Percentiles rank a stretch among this genome's conserved stretches.
Conservation (phyloP, 1,284 basidiomycete species). For the Phellopilus nigrolimitatus region DNA sequence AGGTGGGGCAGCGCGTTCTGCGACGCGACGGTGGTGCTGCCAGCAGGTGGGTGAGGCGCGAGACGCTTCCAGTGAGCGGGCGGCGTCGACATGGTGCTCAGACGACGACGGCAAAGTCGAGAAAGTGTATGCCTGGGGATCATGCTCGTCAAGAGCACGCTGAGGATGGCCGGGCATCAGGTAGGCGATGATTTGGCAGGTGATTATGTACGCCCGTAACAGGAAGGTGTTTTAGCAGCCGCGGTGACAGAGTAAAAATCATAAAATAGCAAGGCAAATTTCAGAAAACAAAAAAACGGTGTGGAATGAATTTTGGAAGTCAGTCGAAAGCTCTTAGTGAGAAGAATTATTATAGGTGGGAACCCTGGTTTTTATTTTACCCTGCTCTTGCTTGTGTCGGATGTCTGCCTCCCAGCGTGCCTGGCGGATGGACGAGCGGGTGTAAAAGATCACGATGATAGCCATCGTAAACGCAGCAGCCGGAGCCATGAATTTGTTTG, state of each 20-base stretch:
- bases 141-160: conserved; percentile 13
- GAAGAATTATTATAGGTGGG: background rate
- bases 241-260: no score
- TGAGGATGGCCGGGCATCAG: background rate
- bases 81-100: conserved; percentile 15
- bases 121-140: conserved; percentile 1
- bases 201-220: background rate
- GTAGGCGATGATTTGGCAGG: conserved; percentile 1
- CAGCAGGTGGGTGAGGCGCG: conserved; percentile 40
- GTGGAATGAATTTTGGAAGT: background rate
- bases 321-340: background rate
- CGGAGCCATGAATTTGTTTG: conserved; percentile 24
- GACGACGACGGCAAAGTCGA: conserved; percentile 2
- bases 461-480: conserved; percentile 30
- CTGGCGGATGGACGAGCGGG: conserved; percentile 24
- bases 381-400: conserved; percentile 13
- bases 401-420: conserved; percentile 23
- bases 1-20: conserved; percentile 49
- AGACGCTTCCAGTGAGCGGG: conserved; percentile 46
- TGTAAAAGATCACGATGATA: conserved; percentile 25
- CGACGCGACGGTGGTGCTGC: conserved; percentile 39
- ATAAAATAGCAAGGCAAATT: no score
- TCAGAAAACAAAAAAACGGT: background rate
- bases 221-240: background rate
- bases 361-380: background rate